A percentile compares a stretch with the other conserved stretches of the same genome.
Evolutionary conservation across 305 asterid species (phyloP).

Genomic region (Fraxinus floribunda): DNA sequence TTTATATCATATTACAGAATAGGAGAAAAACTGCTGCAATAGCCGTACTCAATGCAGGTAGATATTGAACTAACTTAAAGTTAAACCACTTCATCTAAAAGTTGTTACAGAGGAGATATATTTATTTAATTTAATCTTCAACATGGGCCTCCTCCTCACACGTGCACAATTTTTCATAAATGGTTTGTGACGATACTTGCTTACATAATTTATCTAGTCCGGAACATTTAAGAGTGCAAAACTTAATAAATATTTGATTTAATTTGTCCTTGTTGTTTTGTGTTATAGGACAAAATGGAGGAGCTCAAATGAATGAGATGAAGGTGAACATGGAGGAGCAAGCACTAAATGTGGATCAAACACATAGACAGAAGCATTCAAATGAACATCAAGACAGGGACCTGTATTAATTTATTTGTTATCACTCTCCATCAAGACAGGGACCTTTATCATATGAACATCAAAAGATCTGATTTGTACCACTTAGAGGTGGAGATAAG

Average conservation of each 20-base stretch:
- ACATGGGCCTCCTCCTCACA: background rate
- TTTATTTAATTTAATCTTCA: background rate
- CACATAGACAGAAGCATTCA: background rate
- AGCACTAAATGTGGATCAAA: background rate
- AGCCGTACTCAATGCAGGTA: background rate
- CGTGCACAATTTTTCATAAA: background rate
- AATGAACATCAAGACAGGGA: background rate
- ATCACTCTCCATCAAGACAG: background rate
- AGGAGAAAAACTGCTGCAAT: conserved; percentile 15
- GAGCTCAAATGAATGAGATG: conserved; percentile 23
- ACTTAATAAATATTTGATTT: background rate
- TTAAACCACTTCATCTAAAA: background rate
- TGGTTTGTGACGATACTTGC: background rate
- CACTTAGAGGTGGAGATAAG: background rate
- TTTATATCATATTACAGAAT: conserved; percentile 20
- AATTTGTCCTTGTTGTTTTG: background rate
- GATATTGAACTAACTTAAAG: background rate
- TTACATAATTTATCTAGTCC: background rate
- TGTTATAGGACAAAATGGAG: conserved; percentile 25
- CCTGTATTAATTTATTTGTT: background rate
- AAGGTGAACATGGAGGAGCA: conserved; percentile 5
- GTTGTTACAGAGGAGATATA: background rate
- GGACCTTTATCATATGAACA: background rate
- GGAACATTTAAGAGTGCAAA: background rate
- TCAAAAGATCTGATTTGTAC: background rate